phyloP scores from a whole-genome alignment of 495 filamentous ascomycete genomes.

The Xylaria scruposa region DNA sequence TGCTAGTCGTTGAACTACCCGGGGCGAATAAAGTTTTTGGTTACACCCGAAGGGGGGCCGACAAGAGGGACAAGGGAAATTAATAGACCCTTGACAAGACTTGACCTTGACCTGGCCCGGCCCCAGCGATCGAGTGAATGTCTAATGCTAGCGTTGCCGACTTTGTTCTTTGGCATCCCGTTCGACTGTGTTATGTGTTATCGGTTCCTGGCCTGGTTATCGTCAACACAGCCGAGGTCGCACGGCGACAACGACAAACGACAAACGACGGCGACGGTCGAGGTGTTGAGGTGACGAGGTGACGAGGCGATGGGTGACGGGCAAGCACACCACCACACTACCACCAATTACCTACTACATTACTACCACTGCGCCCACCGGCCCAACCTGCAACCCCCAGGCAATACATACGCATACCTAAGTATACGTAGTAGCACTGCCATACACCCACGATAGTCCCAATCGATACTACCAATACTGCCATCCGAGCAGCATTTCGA shows the following conservation, averaged over 20 bases:
- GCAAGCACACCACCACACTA: background rate
- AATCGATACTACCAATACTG: background rate
- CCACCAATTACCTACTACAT: background rate
- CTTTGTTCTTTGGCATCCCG: slow-evolving; percentile 9
- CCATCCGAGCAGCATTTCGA: slow-evolving; percentile 5
- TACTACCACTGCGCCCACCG: background rate
- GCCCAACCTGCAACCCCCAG: background rate
- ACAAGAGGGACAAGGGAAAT: background rate
- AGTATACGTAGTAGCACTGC: background rate
- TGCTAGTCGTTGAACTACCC: background rate
- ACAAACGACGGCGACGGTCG: background rate
- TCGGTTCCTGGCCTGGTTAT: background rate
- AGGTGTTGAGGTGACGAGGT: background rate
- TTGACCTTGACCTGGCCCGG: background rate
- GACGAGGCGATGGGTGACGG: background rate
- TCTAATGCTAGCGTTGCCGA: slow-evolving; percentile 12
- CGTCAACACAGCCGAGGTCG: slow-evolving; percentile 2
- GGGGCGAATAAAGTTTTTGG: slow-evolving; percentile 8
- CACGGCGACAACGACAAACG: background rate
- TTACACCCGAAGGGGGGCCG: background rate
- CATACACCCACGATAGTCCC: slow-evolving; percentile 2
- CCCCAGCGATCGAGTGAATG: background rate
- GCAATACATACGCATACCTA: background rate
- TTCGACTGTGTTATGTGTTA: background rate
- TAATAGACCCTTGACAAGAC: slow-evolving; percentile 6